Base-by-base conservation (phyloP, 1,284 basidiomycete species). In the Trametes sp. region DNA sequence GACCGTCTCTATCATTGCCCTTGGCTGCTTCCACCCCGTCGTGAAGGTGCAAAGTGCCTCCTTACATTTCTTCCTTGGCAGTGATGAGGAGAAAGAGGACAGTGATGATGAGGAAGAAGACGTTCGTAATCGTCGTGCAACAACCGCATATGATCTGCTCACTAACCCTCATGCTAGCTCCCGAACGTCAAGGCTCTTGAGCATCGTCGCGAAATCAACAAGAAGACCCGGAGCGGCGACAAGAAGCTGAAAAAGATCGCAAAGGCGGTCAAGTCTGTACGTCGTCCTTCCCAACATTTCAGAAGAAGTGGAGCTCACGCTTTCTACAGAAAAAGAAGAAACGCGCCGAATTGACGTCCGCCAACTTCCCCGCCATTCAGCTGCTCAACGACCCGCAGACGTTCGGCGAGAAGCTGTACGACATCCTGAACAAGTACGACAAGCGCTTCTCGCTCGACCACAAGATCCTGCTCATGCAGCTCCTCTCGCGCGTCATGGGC, bases 401-500 rank as follows among this genome's bases (percentile, higher is more conserved):
- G 0, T 98, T 99, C 74, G 92, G 90, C 35, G 98, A 99, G 78
- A 96, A 94, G 75, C 85, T 99, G 1, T 98, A 96, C 74, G 93
- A 97, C 73, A 86, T 88, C 58, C 81, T 99, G 54, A 88, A 88
- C 73, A 86, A 85, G 46, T 89, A 96, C 76, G 96, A 98, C 84
- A 98, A 96, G 77, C 89, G 92, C 19, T 95, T 93, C 75, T 92
- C 94, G 23, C 87, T 99, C 68, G 96, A 98, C 70, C 97, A 98
- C 84, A 98, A 98, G 80, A 92, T 99, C 63, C 85, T 98, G 66
- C 85, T 98, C 73, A 98, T 99, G 95, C 96, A 98, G 76, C 90
- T 99, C 42, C 87, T 99, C 54, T 93, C 94, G n/a, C 89, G 98
- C 53, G 92, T 98, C 57, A 97, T 96, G 88, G 93, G 95, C 41